Conservation (phyloP, 768 basidiomycete species). For the Gloeostereum incarnatum region DNA sequence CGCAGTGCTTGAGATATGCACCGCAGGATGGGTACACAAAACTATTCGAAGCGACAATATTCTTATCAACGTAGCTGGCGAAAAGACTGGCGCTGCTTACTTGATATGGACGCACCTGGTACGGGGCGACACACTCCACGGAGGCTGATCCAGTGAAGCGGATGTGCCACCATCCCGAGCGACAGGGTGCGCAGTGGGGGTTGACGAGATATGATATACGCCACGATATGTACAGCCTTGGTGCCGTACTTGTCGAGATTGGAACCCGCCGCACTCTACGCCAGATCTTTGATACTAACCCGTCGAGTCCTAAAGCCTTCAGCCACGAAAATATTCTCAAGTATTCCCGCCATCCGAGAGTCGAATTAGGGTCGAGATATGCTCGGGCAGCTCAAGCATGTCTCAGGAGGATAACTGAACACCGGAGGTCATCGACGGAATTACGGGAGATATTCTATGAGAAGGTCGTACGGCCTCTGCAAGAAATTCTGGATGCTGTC, state of each 20-base stretch:
- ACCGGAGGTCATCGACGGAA: background rate
- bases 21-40: conserved; percentile 3
- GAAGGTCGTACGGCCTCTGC: background rate
- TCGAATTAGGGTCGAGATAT: background rate
- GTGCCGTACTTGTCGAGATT: conserved; percentile 1
- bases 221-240: conserved; percentile 4
- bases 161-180: conserved; percentile 1
- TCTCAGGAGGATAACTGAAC: background rate
- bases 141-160: conserved; percentile 1
- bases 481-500: background rate
- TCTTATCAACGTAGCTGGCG: background rate
- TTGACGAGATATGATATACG: conserved; percentile 1
- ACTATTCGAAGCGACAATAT: conserved; percentile 1
- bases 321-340: background rate
- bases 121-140: too few species aligned
- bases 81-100: background rate
- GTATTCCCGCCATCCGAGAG: background rate
- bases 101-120: too few species aligned
- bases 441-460: background rate
- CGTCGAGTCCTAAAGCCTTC: too few species aligned
- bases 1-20: conserved; percentile 1
- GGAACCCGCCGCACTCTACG: background rate
- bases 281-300: background rate
- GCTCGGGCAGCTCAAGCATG: background rate
- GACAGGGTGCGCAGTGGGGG: background rate